Percentiles rank a stretch among this genome's conserved stretches.
Evolutionary conservation across 345 rosid genomes (phyloP).

Genomic region (Populus simonii): DNA sequence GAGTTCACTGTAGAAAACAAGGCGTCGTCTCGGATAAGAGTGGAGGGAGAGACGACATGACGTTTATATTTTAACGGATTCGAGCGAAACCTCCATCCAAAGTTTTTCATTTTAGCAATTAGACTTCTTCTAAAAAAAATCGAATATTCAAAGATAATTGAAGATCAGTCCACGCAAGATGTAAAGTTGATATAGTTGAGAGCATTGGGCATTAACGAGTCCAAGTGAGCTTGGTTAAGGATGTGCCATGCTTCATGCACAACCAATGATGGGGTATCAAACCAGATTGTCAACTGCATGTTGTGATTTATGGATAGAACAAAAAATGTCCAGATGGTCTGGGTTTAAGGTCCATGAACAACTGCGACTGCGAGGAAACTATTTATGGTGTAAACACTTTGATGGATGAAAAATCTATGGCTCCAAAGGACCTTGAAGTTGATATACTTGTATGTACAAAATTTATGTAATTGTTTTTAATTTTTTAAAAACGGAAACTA

Average conservation of each 20-base stretch:
- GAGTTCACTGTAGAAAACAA: background rate
- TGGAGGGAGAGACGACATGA: background rate
- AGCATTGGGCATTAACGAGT: background rate
- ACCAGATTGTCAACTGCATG: slow-evolving; percentile 26
- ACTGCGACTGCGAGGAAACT: slow-evolving; percentile 3
- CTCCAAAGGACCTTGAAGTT: slow-evolving; percentile 41
- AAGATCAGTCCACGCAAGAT: background rate
- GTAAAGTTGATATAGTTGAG: too few relatives aligned
- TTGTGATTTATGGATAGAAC: slow-evolving; percentile 33
- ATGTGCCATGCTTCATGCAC: slow-evolving; percentile 33
- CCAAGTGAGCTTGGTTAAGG: slow-evolving; percentile 5
- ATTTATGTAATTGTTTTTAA: slow-evolving; percentile 13
- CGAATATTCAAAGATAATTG: too few relatives aligned
- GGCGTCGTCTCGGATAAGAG: background rate
- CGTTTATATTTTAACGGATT: background rate
- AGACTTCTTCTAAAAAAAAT: too few relatives aligned
- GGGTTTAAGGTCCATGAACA: too few relatives aligned
- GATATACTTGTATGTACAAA: slow-evolving; percentile 45
- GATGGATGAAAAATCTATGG: slow-evolving; percentile 19
- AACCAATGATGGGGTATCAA: slow-evolving; percentile 37
- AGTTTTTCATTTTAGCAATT: too few relatives aligned
- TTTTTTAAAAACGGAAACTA: background rate
- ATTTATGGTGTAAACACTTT: slow-evolving; percentile 24
- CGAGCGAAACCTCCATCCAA: too few relatives aligned
- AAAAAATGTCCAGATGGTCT: slow-evolving; percentile 2